A percentile compares a stretch with the other conserved stretches of the same genome.
phyloP scores from a whole-genome alignment of 164 flowering plant species.

The Liquidambar formosana region DNA sequence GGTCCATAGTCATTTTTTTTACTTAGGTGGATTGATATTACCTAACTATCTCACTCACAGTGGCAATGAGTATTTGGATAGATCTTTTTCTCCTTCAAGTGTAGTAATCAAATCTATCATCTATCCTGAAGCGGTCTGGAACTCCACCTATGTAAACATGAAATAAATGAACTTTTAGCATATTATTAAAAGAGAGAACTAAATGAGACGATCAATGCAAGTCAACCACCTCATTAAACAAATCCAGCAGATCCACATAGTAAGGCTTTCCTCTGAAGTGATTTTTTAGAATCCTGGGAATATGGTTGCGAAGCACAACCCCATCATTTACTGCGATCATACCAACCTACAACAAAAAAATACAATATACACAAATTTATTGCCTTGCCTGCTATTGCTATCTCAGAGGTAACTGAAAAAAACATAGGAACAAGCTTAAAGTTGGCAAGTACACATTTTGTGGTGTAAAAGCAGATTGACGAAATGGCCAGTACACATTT shows the following conservation, averaged over 20 bases:
- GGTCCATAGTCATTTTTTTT: neutral
- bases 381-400: neutral
- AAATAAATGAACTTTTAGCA: neutral
- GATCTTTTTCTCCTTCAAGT: constrained; percentile 84
- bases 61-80: constrained; percentile 71
- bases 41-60: constrained; percentile 49
- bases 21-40: neutral
- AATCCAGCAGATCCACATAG: constrained; percentile 85
- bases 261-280: constrained; percentile 82
- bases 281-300: constrained; percentile 73
- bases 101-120: constrained; percentile 97
- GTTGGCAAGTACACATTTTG: constrained; percentile 40
- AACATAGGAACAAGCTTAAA: neutral
- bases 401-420: neutral
- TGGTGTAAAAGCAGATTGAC: neutral
- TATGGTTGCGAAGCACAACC: constrained; percentile 81
- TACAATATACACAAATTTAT: constrained; percentile 4
- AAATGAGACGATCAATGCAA: neutral
- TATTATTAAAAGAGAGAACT: neutral
- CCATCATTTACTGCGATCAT: constrained; percentile 92
- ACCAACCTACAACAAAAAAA: constrained; percentile 79
- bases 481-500: neutral
- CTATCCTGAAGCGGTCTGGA: constrained; percentile 92
- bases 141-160: constrained; percentile 70
- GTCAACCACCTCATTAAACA: constrained; percentile 82